Evolutionary conservation across 2,329 filamentous ascomycete species (phyloP), one percentile per base, ranked within the genome.

Genomic region (Hypoxylon sp.): DNA sequence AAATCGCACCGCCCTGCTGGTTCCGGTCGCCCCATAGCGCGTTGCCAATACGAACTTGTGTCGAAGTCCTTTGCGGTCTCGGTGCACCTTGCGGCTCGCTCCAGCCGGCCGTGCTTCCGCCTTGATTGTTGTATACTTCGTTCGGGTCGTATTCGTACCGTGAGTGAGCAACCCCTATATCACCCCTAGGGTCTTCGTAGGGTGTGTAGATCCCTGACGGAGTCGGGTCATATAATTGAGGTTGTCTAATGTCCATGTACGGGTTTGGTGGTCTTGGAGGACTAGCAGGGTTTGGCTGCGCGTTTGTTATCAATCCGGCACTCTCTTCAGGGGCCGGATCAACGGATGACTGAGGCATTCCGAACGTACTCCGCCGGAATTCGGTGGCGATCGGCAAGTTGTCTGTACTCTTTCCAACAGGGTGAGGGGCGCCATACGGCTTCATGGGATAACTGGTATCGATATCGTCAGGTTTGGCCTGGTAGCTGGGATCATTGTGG

Each of bases 401-500:
- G 42, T 79, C 78, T 28, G 78, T 79, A 69, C 77, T 80, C 70
- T 74, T 78, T 24, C 60, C 69, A 0, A 72, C 72, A 4, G 73
- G 59, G 28, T 52, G 58, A 20, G 42, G 54, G 61, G 65, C 64
- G 8, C 74, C 71, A 44, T 75, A 77, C 46, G 68, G 63, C 53
- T 70, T 71, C 72, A 72, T 78, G 61, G 71, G 75, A 71, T 70
- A 82, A 70, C 69, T 79, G 66, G 72, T 82, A 67, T 81, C 79
- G 40, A 79, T 68, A 56, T 71, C 68, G 33, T 77, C 53, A 11
- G 64, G 54, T 49, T 80, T 78, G 58, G 78, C 69, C 64, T 79
- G 77, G 71, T 87, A 87, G 70, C 83, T 85, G 40, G 77, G 57
- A 65, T 88, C 85, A 16, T 83, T 73, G 70, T 83, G 82, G 63